Percentiles rank a stretch among this genome's conserved stretches.
phyloP scores from a whole-genome alignment of 164 flowering plant species.

The Kingdonia uniflora region DNA sequence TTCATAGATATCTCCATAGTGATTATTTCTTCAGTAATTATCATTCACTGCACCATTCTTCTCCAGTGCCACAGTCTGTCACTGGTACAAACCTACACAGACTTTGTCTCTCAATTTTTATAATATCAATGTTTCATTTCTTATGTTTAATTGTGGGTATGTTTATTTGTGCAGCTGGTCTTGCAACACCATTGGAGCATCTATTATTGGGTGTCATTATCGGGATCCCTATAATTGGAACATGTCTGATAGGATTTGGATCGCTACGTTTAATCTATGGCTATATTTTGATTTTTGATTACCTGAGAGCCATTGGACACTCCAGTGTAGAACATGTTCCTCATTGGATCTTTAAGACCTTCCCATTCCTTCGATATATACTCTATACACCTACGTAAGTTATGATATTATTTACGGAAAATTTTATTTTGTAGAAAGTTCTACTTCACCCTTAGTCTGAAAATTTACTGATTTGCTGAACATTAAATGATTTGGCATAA shows the following conservation, averaged over 20 bases:
- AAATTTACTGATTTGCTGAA: too few relatives aligned
- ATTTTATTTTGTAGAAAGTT: too few relatives aligned
- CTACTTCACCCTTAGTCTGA: too few relatives aligned
- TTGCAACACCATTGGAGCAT: constrained; percentile 69
- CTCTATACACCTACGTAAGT: constrained; percentile 80
- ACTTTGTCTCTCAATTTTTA: neutral
- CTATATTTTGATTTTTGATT: constrained; percentile 59
- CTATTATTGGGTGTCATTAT: constrained; percentile 31
- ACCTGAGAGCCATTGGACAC: constrained; percentile 68
- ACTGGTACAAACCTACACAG: constrained; percentile 39
- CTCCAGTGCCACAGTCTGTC: constrained; percentile 44
- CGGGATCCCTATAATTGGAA: constrained; percentile 52
- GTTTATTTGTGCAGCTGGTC: constrained; percentile 54
- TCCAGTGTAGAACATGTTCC: constrained; percentile 65
- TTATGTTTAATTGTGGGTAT: neutral
- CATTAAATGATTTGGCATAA: too few relatives aligned
- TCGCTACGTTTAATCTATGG: constrained; percentile 40
- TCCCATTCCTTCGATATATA: constrained; percentile 59
- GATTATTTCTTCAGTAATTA: constrained; percentile 34
- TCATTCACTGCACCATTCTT: constrained; percentile 76
- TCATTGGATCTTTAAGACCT: constrained; percentile 29
- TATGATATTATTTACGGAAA: too few relatives aligned
- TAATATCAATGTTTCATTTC: neutral
- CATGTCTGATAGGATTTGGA: constrained; percentile 45
- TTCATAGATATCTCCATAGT: constrained; percentile 44